A percentile compares a stretch with the other conserved stretches of the same genome.
These are phyloP conservation scores for Ecytonucleospora hepatopenaei DNA, from an alignment of 371 early-diverging fungal genomes.

Conservation along the genomic window DNA sequence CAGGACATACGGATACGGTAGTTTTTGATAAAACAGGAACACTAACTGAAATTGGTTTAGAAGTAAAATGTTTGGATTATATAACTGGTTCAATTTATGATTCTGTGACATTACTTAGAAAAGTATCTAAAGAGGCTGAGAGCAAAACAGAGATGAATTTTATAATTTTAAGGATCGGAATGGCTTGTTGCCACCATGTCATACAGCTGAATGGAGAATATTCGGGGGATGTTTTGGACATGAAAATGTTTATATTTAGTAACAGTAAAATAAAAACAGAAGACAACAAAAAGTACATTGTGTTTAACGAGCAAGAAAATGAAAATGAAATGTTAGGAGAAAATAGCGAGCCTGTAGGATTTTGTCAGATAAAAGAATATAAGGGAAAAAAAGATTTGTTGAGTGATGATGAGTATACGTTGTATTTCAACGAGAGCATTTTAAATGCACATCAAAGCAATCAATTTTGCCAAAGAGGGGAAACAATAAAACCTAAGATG, in stretches of 20 bases:
- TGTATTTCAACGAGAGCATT: constrained; percentile 2
- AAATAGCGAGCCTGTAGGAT: too few relatives aligned
- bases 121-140: background rate
- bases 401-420: background rate
- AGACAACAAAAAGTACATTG: background rate
- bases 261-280: constrained; percentile 27
- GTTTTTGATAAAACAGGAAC: constrained; percentile 99
- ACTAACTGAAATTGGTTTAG: constrained; percentile 88
- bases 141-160: constrained; percentile 6
- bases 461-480: constrained; percentile 79
- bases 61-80: constrained; percentile 71
- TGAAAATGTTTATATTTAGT: constrained; percentile 92
- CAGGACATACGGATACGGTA: constrained; percentile 82
- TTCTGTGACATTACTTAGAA: too few relatives aligned
- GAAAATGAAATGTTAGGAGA: background rate
- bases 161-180: constrained; percentile 56
- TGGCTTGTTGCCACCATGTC: constrained; percentile 87
- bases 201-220: constrained; percentile 73
- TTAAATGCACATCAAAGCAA: constrained; percentile 58
- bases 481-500: constrained; percentile 59
- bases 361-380: background rate
- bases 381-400: background rate
- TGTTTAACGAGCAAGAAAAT: background rate
- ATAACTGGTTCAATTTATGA: background rate
- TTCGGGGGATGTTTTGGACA: constrained; percentile 89